Base-by-base conservation (phyloP, 768 basidiomycete genomes). In the Lactifluus pinguis region DNA sequence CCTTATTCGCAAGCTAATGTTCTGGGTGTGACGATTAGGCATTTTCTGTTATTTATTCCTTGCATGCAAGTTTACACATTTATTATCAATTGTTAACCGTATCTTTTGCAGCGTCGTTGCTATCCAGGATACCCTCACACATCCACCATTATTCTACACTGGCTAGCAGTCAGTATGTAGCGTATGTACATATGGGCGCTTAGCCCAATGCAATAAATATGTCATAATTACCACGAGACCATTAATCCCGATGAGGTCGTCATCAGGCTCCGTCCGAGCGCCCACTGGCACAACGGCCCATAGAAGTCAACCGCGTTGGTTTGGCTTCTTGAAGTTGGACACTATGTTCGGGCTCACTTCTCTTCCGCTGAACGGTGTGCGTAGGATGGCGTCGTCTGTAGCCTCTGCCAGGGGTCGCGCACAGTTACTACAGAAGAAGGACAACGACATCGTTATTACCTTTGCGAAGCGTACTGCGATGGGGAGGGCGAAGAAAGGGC, bases 391-490 rank as follows among this genome's bases (percentile, higher is more conserved):
- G 0, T 64, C 63, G 29, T 68, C 79, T 59, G 66, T 71, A 25
- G 62, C 69, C 25, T 69, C 66, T 21, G 84, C 84, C 29, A 9
- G 29, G 30, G 13, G 50, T 11, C 76, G 80, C 36, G 62, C 78
- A 38, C 75, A 77, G 8, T 70, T 91, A 50, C 76, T 90, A 34
- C 77, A 86, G 71, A 88, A 84, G 78, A 83, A 78, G 54, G 80
- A 86, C 0, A 82, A 91, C 63, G 93, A 95, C 72, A 89, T 95
- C 15, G 93, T 95, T 63, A 85, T 97, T 61, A 91, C 89, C 2
- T 90, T 89, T 66, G 92, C 90, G 13, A 87, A 87, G 70, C 83
- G 94, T 53, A 94, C 91, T n/a, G 84, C 92, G n/a, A 79, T 92
- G 64, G 90, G 92, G 29, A 83, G 78, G 68, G 86, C 88, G 39